Conservation (phyloP, 2,329 filamentous ascomycete species). For the Alternaria arborescens region DNA sequence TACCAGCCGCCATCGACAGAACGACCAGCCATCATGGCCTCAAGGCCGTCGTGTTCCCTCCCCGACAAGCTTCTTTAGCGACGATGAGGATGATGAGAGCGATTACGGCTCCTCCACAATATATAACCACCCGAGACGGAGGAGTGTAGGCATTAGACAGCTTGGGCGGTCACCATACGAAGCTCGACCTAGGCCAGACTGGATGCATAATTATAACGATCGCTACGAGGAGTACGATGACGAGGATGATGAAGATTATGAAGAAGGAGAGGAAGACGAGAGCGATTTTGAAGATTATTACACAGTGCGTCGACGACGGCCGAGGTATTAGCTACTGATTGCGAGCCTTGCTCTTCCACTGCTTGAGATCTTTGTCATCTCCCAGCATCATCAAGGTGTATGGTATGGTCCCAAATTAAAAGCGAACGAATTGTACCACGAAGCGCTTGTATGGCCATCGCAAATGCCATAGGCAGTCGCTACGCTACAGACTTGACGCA, state of each 20-base stretch:
- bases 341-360: background rate
- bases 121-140: background rate
- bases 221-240: conserved; percentile 25
- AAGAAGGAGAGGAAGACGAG: conserved; percentile 3
- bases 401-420: background rate
- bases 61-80: conserved; percentile 4
- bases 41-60: conserved; percentile 2
- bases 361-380: background rate
- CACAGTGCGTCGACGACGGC: background rate
- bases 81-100: conserved; percentile 22
- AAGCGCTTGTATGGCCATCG: background rate
- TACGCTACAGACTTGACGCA: background rate
- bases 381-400: background rate
- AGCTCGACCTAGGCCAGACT: background rate
- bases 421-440: background rate
- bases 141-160: background rate
- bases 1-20: conserved; percentile 2
- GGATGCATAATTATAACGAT: conserved; percentile 12
- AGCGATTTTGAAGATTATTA: conserved; percentile 5
- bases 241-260: conserved; percentile 13
- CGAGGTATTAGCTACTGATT: conserved; percentile 2
- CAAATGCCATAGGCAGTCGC: background rate
- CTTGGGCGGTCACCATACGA: conserved; percentile 2
- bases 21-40: conserved; percentile 10
- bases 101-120: conserved; percentile 11